Percentiles rank a stretch among this genome's conserved stretches.
These are phyloP conservation scores for Quercus lobata DNA, from an alignment of 331 rosid genomes.

Conservation along the genomic window DNA sequence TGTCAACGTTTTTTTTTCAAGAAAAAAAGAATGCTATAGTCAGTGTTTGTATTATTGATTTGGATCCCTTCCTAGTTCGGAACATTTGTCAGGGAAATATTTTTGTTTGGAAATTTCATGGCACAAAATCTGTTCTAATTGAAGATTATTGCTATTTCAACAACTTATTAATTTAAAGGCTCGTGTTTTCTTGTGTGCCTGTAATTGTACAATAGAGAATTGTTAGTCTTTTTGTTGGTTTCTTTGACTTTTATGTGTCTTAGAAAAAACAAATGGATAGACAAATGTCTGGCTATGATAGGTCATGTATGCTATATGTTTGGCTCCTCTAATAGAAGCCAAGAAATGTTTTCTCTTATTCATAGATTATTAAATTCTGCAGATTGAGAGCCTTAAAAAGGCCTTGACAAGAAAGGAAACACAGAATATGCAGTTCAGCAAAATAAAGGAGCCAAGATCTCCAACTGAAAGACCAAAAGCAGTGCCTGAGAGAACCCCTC, in stretches of 20 bases:
- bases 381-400: slow-evolving; percentile 77
- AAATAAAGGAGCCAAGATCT: slow-evolving; percentile 30
- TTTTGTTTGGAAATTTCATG: not conserved
- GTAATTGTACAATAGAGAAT: no score
- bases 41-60: not conserved
- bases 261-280: no score
- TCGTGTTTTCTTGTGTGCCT: not conserved
- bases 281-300: not conserved
- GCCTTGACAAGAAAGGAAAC: slow-evolving; percentile 69
- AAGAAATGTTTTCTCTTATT: not conserved
- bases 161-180: no score
- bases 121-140: no score
- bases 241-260: no score
- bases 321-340: not conserved
- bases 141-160: no score
- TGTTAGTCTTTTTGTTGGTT: no score
- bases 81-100: not conserved
- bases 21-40: not conserved
- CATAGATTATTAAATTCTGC: slow-evolving; percentile 7
- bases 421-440: slow-evolving; percentile 29
- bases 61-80: not conserved
- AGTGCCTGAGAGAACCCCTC: slow-evolving; percentile 55
- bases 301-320: not conserved
- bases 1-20: not conserved
- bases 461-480: slow-evolving; percentile 34